A percentile compares a stretch with the other conserved stretches of the same genome.
Evolutionary conservation across 2,329 filamentous ascomycete genomes (phyloP).

Genomic region (Exophiala alcalophila): DNA sequence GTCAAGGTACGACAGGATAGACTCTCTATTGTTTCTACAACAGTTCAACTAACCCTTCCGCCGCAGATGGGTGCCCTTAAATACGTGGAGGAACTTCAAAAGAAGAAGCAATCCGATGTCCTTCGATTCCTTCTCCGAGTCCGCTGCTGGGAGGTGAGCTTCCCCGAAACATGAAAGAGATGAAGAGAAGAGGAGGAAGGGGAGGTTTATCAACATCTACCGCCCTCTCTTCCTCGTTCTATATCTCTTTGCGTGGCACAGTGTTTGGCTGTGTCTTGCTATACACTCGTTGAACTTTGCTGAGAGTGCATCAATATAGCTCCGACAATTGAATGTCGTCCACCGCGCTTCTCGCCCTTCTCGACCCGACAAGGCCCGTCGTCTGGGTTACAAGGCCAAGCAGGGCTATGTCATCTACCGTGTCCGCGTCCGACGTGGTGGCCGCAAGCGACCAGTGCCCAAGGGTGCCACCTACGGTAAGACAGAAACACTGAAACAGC

Average conservation of each 20-base stretch:
- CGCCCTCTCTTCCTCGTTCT: constrained; percentile 30
- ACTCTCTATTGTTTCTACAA: background rate
- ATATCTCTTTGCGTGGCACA: constrained; percentile 40
- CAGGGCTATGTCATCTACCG: constrained; percentile 99
- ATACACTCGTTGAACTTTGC: constrained; percentile 99
- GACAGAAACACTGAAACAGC: no score
- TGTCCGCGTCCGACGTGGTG: constrained; percentile 95
- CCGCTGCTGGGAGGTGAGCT: constrained; percentile 94
- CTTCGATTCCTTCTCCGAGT: constrained; percentile 99
- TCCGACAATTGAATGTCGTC: constrained; percentile 99
- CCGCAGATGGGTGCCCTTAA: constrained; percentile 96
- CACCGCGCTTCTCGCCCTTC: constrained; percentile 98
- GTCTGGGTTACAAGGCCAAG: constrained; percentile 99
- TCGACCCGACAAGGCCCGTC: constrained; percentile 99
- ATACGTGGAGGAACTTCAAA: constrained; percentile 99
- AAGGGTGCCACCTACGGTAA: constrained; percentile 99
- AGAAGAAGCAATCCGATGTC: constrained; percentile 99
- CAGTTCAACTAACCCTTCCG: constrained; percentile 5
- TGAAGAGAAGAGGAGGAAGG: background rate
- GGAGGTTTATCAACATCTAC: background rate
- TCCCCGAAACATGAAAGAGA: constrained; percentile 32
- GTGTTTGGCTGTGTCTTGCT: constrained; percentile 58
- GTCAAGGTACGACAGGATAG: constrained; percentile 23
- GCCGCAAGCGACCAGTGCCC: constrained; percentile 91
- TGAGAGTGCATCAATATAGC: constrained; percentile 99